Percentiles rank a stretch among this genome's conserved stretches.
These are phyloP conservation scores for Calocybe gangraenosa DNA, from an alignment of 768 basidiomycete species.

Conservation along the genomic window DNA sequence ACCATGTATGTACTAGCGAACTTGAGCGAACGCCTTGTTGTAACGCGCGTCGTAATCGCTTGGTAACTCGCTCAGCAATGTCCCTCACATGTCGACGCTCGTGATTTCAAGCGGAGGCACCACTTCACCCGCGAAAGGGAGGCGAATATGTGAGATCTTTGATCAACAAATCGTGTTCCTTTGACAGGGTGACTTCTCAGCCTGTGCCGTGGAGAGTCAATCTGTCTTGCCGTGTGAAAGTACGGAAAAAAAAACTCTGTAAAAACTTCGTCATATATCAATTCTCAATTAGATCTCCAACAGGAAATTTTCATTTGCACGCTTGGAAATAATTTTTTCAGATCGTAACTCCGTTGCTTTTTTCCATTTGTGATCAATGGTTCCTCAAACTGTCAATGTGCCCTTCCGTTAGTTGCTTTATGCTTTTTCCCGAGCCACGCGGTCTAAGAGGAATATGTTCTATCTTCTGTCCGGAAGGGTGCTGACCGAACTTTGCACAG, in stretches of 20 bases:
- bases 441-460: too few species aligned
- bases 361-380: slow-evolving; percentile 5
- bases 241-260: not conserved
- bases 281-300: slow-evolving; percentile 7
- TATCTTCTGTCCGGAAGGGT: too few species aligned
- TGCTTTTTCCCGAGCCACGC: slow-evolving; percentile 1
- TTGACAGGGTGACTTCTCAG: not conserved
- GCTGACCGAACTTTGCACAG: slow-evolving; percentile 4
- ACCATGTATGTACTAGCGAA: slow-evolving; percentile 3
- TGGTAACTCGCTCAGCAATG: not conserved
- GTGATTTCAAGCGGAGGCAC: not conserved
- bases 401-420: slow-evolving; percentile 2
- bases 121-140: not conserved
- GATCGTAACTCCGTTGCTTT: slow-evolving; percentile 7
- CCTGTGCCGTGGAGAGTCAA: not conserved
- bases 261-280: not conserved
- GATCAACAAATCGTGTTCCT: slow-evolving; percentile 3
- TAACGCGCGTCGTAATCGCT: slow-evolving; percentile 4
- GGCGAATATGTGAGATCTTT: not conserved
- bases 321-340: slow-evolving; percentile 8
- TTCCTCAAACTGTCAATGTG: slow-evolving; percentile 10
- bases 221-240: slow-evolving; percentile 8
- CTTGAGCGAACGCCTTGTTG: not conserved
- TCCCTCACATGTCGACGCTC: not conserved
- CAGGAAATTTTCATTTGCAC: slow-evolving; percentile 9